Conservation (phyloP, 345 rosid species). For the Heritiera littoralis region DNA sequence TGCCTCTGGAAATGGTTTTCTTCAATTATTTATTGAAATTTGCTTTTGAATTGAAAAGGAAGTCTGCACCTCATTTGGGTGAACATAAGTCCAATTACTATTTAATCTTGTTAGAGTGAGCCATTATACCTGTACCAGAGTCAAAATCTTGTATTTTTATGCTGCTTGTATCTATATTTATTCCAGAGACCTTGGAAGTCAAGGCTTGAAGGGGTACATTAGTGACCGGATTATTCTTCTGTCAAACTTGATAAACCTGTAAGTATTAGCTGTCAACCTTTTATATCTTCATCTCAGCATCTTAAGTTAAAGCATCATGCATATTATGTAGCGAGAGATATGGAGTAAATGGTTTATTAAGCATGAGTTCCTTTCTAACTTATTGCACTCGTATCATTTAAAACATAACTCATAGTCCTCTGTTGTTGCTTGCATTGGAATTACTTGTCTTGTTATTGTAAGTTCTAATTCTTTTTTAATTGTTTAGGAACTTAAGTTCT, state of each 20-base stretch:
- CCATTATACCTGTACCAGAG: neutral
- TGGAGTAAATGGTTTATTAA: neutral
- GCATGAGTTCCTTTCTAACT: neutral
- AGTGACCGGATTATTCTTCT: constrained; percentile 82
- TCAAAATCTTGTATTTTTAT: neutral
- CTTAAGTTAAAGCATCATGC: neutral
- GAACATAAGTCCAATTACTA: neutral
- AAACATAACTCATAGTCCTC: neutral
- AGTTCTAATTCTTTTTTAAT: neutral
- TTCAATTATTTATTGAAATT: neutral
- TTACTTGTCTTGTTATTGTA: neutral
- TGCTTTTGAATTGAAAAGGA: neutral
- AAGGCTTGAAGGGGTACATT: constrained; percentile 84
- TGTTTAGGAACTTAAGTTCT: constrained; percentile 76
- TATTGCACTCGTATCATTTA: neutral
- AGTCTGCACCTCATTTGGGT: neutral
- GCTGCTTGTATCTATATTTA: neutral
- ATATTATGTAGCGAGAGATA: neutral
- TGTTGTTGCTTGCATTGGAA: constrained; percentile 8
- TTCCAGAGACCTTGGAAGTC: constrained; percentile 90
- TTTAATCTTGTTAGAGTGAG: neutral
- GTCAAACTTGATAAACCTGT: constrained; percentile 81
- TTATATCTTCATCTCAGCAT: neutral
- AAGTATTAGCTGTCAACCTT: constrained; percentile 48
- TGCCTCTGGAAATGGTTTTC: neutral